These are phyloP conservation scores for Blastomyces parvus DNA, from an alignment of 2,329 filamentous ascomycete species.

Conservation along the genomic window DNA sequence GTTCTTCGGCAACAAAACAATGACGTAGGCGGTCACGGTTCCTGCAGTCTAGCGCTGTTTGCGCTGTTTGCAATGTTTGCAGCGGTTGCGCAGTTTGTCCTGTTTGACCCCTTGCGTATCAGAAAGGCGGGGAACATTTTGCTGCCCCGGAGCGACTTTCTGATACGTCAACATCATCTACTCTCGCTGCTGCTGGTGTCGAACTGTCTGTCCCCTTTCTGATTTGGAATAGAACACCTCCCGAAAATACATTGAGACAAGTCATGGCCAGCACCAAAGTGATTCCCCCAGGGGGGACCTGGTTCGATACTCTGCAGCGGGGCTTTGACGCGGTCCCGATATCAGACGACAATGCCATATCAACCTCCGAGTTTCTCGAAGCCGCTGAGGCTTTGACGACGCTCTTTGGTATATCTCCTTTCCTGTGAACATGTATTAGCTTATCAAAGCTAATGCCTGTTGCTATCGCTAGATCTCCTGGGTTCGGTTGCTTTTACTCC, in stretches of 20 bases:
- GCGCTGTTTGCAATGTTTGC: conserved; percentile 23
- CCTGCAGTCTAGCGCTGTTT: conserved; percentile 15
- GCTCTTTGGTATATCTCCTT: conserved; percentile 60
- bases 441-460: background rate
- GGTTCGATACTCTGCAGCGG: conserved; percentile 74
- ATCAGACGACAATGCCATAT: conserved; percentile 64
- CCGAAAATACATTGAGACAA: conserved; percentile 2
- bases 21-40: conserved; percentile 25
- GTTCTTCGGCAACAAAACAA: conserved; percentile 7
- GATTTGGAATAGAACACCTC: background rate
- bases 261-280: conserved; percentile 45
- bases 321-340: conserved; percentile 78
- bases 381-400: conserved; percentile 77
- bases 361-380: conserved; percentile 80
- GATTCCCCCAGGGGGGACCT: conserved; percentile 59
- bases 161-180: conserved; percentile 9
- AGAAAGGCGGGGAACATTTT: background rate
- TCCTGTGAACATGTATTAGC: background rate
- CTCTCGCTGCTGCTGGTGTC: conserved; percentile 10
- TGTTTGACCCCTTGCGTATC: background rate
- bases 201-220: conserved; percentile 7
- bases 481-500: conserved; percentile 69
- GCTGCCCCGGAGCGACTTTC: background rate
- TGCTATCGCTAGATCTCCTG: conserved; percentile 43
- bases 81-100: conserved; percentile 18